phyloP scores from a whole-genome alignment of 225 moss, liverwort and hornwort genomes.

The Sphagnum contortum region DNA sequence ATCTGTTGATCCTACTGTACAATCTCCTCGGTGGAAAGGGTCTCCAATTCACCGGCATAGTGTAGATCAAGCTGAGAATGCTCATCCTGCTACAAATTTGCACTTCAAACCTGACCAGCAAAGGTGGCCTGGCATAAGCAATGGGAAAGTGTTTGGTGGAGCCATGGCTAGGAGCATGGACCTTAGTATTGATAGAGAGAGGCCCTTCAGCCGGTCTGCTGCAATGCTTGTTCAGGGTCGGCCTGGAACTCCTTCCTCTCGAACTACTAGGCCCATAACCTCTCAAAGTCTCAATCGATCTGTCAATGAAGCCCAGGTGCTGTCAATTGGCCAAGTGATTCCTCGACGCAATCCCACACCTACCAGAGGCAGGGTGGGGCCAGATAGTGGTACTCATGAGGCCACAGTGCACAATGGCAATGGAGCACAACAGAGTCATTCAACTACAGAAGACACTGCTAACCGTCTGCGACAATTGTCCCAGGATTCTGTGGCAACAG shows the following conservation, averaged over 20 bases:
- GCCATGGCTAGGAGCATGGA: slow-evolving; percentile 77
- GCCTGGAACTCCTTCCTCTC: slow-evolving; percentile 44
- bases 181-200: slow-evolving; percentile 57
- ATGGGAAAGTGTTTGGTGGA: slow-evolving; percentile 60
- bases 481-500: slow-evolving; percentile 67
- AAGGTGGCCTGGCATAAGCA: slow-evolving; percentile 90
- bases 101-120: slow-evolving; percentile 74
- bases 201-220: slow-evolving; percentile 37
- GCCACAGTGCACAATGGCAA: slow-evolving; percentile 6
- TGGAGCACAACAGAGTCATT: slow-evolving; percentile 4
- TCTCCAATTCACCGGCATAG: slow-evolving; percentile 88
- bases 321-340: slow-evolving; percentile 17
- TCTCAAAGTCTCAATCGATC: slow-evolving; percentile 42
- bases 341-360: slow-evolving; percentile 35
- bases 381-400: slow-evolving; percentile 13
- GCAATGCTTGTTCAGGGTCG: slow-evolving; percentile 32
- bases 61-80: slow-evolving; percentile 73
- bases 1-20: slow-evolving; percentile 20
- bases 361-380: slow-evolving; percentile 19
- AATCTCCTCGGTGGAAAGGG: slow-evolving; percentile 51
- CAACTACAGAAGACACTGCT: slow-evolving; percentile 25
- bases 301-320: slow-evolving; percentile 16
- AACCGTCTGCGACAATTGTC: slow-evolving; percentile 49
- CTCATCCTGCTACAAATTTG: slow-evolving; percentile 56
- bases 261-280: slow-evolving; percentile 16